phyloP scores from a whole-genome alignment of 345 rosid species.

The Ceriops decandra region DNA sequence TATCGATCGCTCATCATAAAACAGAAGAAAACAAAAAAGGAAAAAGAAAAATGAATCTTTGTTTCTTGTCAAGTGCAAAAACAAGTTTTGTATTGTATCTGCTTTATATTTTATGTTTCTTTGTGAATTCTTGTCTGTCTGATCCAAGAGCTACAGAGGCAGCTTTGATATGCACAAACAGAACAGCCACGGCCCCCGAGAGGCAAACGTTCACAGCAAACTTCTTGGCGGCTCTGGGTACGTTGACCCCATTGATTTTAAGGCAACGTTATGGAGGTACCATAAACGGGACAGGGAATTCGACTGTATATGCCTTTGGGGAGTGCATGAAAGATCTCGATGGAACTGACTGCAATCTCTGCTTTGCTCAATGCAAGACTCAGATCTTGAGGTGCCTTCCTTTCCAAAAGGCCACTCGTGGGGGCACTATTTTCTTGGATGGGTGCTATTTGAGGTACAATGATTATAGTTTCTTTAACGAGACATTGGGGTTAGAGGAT shows the following conservation, averaged over 20 bases:
- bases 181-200: constrained; percentile 38
- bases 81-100: constrained; percentile 13
- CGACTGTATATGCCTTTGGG: constrained; percentile 62
- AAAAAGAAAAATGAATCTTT: constrained; percentile 4
- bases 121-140: constrained; percentile 34
- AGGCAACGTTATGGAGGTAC: constrained; percentile 43
- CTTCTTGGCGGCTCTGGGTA: constrained; percentile 55
- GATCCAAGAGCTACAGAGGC: constrained; percentile 70
- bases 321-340: constrained; percentile 82
- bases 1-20: background rate
- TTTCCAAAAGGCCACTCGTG: constrained; percentile 61
- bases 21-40: background rate
- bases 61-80: background rate
- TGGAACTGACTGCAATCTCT: constrained; percentile 61
- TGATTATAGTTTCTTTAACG: constrained; percentile 62
- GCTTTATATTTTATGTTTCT: constrained; percentile 17
- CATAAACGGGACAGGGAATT: constrained; percentile 38
- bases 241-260: constrained; percentile 36
- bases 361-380: constrained; percentile 74
- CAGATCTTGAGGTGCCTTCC: constrained; percentile 66
- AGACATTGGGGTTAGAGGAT: constrained; percentile 39
- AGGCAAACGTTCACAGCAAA: constrained; percentile 39
- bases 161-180: constrained; percentile 57
- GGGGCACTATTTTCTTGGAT: constrained; percentile 66
- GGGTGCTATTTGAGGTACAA: constrained; percentile 82